Evolutionary conservation across 192 early-diverging fungal species (phyloP), one percentile per base, ranked within the genome.

Genomic region (Linnemannia schmuckeri): DNA sequence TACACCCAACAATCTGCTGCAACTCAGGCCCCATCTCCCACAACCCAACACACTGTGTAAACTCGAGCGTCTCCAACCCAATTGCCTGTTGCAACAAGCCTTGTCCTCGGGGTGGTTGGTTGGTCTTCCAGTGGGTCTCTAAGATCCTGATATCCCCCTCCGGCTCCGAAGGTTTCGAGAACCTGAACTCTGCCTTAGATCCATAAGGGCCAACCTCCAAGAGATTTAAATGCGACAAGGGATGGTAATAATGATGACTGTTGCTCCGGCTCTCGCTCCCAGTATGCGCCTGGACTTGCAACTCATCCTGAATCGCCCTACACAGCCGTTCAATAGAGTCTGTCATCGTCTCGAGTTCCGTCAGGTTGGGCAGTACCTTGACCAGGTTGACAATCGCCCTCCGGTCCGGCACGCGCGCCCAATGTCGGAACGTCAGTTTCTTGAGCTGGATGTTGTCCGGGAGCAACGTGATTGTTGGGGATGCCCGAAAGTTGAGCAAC

Each of bases 1-100:
- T 84, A 20, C 75, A 79, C 52, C n/a, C 63, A 24, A 84, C 41
- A 30, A 84, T 63, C 7, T 57, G 22, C 20, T 79, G 82, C 37
- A 84, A 15, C 38, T 22, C 46, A 8, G 75, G 71, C 0, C 46
- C 38, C 1, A 70, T 61, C 7, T 75, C 66, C 82, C 82, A 84
- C 27, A 84, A 0, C 27, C 61, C 54, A 12, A 69, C 30, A 30
- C 82, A 83, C 42, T 73, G 38, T 2, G 73, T 61, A 20, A 66
- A 20, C 6, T 66, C 46, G 37, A 74, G 77, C 5, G 73, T 70
- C 30, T 84, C 76, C 4, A 84, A 46, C 6, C 77, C 82, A 18
- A 74, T 22, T 10, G 57, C 3, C 15, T 30, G 40, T 30, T 78
- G 77, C 0, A 79, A 9, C 10, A 70, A n/a, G 0, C 17, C 30